phyloP scores from a whole-genome alignment of 78 protist genomes.

The Anaeramoeba ignava region DNA sequence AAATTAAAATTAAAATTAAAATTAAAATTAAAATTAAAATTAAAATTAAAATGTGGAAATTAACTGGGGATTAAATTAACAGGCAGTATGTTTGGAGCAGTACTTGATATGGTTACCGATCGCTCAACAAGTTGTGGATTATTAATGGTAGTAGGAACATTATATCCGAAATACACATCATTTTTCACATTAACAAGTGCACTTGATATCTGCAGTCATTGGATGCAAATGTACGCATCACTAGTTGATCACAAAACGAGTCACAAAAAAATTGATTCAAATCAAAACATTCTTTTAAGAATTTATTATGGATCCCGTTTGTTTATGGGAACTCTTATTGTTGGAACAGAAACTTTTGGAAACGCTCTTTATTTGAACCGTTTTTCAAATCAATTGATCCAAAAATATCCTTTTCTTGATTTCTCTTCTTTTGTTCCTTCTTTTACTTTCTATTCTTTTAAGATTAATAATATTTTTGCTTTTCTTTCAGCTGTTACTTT shows the following conservation, averaged over 20 bases:
- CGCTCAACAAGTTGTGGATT: background rate
- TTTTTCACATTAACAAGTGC: background rate
- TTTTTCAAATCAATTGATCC: too few species aligned
- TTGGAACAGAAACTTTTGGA: background rate
- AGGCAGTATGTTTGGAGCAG: background rate
- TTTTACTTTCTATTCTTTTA: too few species aligned
- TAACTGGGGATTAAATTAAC: too few species aligned
- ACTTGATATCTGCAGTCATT: background rate
- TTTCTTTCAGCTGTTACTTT: too few species aligned
- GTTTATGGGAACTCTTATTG: background rate
- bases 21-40: too few species aligned
- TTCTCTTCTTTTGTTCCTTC: too few species aligned
- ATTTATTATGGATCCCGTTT: background rate
- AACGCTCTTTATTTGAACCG: background rate
- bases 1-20: too few species aligned
- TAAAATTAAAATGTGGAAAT: too few species aligned
- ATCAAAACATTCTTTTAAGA: background rate
- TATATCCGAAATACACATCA: background rate
- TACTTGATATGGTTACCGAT: constrained; percentile 1
- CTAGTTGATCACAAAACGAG: background rate
- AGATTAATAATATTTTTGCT: too few species aligned
- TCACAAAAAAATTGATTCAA: background rate
- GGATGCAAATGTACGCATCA: background rate
- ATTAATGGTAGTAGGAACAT: background rate
- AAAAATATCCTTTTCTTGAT: too few species aligned